A percentile compares a stretch with the other conserved stretches of the same genome.
phyloP scores from a whole-genome alignment of 331 rosid genomes.

The Stylosanthes scabra region DNA sequence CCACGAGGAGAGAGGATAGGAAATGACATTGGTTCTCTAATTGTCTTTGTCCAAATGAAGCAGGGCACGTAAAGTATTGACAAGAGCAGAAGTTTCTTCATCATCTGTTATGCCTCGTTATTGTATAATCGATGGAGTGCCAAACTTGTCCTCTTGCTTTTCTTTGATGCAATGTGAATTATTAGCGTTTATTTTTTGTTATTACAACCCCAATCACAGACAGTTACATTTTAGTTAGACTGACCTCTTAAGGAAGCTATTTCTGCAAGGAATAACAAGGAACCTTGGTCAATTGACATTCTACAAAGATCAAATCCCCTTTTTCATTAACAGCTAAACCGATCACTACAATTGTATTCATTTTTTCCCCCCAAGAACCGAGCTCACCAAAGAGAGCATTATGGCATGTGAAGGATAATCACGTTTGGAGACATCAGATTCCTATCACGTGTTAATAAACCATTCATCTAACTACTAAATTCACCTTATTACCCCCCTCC shows the following conservation, averaged over 20 bases:
- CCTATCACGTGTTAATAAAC: slow-evolving; percentile 21
- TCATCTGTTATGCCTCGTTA: too few species aligned
- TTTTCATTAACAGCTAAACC: too few species aligned
- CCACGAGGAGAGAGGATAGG: slow-evolving; percentile 29
- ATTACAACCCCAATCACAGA: background rate
- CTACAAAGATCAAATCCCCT: background rate
- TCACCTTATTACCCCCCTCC: background rate
- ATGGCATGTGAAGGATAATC: background rate
- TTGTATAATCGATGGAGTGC: background rate
- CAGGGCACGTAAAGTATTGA: slow-evolving; percentile 31
- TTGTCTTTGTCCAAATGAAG: slow-evolving; percentile 32
- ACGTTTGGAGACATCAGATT: background rate
- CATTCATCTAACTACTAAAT: slow-evolving; percentile 29
- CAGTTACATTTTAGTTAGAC: background rate
- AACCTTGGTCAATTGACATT: background rate
- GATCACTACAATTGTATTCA: background rate
- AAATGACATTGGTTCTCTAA: slow-evolving; percentile 17
- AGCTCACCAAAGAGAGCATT: background rate
- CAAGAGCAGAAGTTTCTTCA: background rate
- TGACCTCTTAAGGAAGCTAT: too few species aligned
- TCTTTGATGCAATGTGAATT: background rate
- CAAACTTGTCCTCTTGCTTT: background rate
- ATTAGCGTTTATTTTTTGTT: background rate
- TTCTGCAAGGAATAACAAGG: background rate
- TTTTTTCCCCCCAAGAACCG: background rate